Base-by-base conservation (phyloP, 139 green algal genomes). In the Chlorella sorokiniana region DNA sequence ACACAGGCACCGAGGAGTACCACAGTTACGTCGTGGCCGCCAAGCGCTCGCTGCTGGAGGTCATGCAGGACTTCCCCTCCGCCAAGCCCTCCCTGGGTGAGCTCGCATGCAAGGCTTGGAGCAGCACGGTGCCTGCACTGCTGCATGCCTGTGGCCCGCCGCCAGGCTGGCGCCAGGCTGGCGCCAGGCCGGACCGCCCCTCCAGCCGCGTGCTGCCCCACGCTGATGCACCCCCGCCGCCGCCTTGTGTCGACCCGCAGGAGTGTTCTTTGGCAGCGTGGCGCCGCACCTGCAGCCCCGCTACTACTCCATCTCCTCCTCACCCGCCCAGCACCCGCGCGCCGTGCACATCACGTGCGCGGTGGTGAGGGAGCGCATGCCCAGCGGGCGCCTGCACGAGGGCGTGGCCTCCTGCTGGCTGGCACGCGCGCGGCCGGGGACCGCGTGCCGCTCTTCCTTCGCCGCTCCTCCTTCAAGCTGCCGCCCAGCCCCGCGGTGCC, bases 261-360 rank as follows among this genome's bases (percentile, higher is more conserved):
- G 93, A 48, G 89, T 92, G 11, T 99, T 98, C 79, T 97, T 98
- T 81, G 95, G 86, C 75, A 83, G 64, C 79, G 91, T 99, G 6
- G 90, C 90, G 1, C 92, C 92, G 0, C 90, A 90, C 61, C 85
- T 99, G 82, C 92, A 95, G 71, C 91, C 92, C 20, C 88, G 95
- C 68, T 98, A 92, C 90, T 98, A 98, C 89, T 96, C 91, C 70
- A 98, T 98, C 79, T 94, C 88, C 25, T 96, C 92, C 38, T 93
- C 91, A 9, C 90, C 89, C 54, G 76, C 76, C 4, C 44, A 69
- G 51, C 86, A 94, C 81, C 91, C 93, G 1, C 62, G 41, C 44
- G 77, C 51, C 37, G 82, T 99, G 35, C 91, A 95, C 79, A 84
- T 98, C 63, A 99, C 96, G 3, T 94, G 88, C 54, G 91, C 95